Evolutionary conservation across 2,329 filamentous ascomycete species (phyloP).

Genomic region (Claviceps cyperi): DNA sequence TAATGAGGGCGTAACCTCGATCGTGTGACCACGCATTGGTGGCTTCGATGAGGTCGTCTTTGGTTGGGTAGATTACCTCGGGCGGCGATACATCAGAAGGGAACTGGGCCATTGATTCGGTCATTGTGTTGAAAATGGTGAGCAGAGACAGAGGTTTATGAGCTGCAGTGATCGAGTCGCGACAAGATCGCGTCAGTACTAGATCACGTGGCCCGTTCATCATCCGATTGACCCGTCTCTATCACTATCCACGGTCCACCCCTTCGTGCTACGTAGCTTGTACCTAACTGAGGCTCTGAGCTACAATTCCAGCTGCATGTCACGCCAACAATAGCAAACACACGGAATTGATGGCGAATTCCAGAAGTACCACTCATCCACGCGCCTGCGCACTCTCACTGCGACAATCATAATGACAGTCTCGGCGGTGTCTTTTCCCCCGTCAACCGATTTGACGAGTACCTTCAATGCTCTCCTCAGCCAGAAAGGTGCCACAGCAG

Average conservation of each 20-base stretch:
- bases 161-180: too few species aligned
- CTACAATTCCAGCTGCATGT: not conserved
- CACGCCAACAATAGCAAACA: not conserved
- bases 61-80: too few species aligned
- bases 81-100: too few species aligned
- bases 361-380: not conserved
- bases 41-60: too few species aligned
- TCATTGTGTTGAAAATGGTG: too few species aligned
- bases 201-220: not conserved
- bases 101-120: too few species aligned
- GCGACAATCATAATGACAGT: constrained; percentile 2
- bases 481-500: constrained; percentile 38
- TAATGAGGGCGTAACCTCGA: too few species aligned
- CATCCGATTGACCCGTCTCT: not conserved
- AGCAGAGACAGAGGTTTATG: too few species aligned
- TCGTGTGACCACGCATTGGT: too few species aligned
- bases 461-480: constrained; percentile 52
- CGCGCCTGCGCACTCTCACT: not conserved
- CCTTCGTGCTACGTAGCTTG: not conserved
- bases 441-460: constrained; percentile 48
- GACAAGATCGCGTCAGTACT: too few species aligned
- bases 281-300: not conserved
- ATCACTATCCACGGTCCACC: too few species aligned
- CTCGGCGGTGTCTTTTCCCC: constrained; percentile 5
- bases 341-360: not conserved